These are phyloP conservation scores for peach (Prunus persica) DNA, from an alignment of 306 rosid genomes.

Conservation along the genomic window Prunus_persica_NCBIv2 NC_034014.1:3427501-3428000, in stretches of 20 bases:
- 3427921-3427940: constrained; percentile 39
- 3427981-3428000: constrained; percentile 57
- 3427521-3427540: constrained; percentile 57
- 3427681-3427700: constrained; percentile 10
- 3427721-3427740: constrained; percentile 76
- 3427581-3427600: constrained; percentile 39
- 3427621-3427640: constrained; percentile 59
- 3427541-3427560: not conserved
- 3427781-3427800: constrained; percentile 32
- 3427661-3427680: not conserved
- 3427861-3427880: constrained; percentile 15
- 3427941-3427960: constrained; percentile 20
- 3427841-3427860: constrained; percentile 35
- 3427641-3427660: constrained; percentile 37
- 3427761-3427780: constrained; percentile 35
- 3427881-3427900: constrained; percentile 27
- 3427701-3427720: constrained; percentile 44
- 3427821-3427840: not conserved
- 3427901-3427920: constrained; percentile 37
- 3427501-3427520: constrained; percentile 34
- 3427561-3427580: not conserved
- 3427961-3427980: constrained; percentile 40
- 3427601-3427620: constrained; percentile 40
- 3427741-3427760: constrained; percentile 39
- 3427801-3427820: not conserved